Conservation (phyloP, 768 basidiomycete genomes). For the Boletus tomentosulus region DNA sequence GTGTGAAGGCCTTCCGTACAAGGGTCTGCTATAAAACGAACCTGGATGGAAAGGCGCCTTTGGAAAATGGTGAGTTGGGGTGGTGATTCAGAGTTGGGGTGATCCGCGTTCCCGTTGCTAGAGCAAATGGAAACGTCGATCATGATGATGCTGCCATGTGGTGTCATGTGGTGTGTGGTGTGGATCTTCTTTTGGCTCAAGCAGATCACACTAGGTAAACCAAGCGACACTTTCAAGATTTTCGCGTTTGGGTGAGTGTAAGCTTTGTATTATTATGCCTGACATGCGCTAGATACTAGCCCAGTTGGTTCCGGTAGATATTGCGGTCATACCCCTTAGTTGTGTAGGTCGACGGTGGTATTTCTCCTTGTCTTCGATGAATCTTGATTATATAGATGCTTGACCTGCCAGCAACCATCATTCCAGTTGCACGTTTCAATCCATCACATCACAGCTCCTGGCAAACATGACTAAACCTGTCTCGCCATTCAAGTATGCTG, state of each 20-base stretch:
- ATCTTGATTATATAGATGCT: background rate
- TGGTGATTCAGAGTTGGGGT: background rate
- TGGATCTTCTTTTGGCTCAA: background rate
- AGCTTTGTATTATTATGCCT: background rate
- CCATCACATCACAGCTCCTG: background rate
- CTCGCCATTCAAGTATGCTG: conserved; percentile 10
- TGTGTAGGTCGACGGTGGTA: too few relatives aligned
- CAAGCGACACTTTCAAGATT: background rate
- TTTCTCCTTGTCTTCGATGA: background rate
- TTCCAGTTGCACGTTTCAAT: background rate
- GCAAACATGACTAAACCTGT: conserved; percentile 11
- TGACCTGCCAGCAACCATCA: conserved; percentile 3
- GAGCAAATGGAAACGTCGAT: background rate
- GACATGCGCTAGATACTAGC: background rate
- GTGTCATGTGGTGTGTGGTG: background rate
- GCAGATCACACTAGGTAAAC: background rate
- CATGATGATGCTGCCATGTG: background rate
- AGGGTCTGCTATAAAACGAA: too few relatives aligned
- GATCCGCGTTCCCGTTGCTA: background rate
- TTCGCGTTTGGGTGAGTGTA: background rate
- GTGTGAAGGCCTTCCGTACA: too few relatives aligned
- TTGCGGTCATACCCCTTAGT: too few relatives aligned
- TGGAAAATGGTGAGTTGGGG: background rate
- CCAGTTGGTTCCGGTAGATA: background rate
- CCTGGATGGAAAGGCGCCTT: too few relatives aligned